Evolutionary conservation across 148 eudicot genomes (phyloP).

Genomic region (Vaccinium corymbosum): DNA sequence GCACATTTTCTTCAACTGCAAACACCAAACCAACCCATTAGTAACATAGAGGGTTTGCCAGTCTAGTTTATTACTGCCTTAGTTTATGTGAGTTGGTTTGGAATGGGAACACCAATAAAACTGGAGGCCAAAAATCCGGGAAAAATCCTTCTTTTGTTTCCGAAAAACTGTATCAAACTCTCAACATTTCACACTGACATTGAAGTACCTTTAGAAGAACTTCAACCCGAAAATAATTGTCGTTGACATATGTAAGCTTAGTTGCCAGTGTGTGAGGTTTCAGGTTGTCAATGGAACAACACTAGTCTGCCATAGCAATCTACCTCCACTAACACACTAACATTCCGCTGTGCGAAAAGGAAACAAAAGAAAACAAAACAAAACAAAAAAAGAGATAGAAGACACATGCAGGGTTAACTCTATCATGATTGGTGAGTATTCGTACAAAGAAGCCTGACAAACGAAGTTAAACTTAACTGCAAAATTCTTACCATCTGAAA

Average conservation of each 20-base stretch:
- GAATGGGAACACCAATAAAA: background rate
- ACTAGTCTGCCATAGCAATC: no score
- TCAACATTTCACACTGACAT: background rate
- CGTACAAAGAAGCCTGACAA: background rate
- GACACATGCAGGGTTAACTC: background rate
- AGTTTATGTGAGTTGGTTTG: background rate
- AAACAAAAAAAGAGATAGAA: no score
- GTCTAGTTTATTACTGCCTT: background rate
- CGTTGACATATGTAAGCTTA: background rate
- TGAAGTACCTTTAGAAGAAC: background rate
- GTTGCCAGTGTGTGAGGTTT: no score
- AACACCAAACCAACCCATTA: conserved; percentile 16
- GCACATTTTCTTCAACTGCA: conserved; percentile 89
- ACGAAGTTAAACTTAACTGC: background rate
- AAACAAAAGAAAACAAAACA: no score
- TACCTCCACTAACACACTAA: no score
- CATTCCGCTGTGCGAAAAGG: no score
- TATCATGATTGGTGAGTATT: background rate
- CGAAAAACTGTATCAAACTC: background rate
- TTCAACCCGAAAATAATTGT: background rate
- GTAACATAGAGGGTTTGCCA: background rate
- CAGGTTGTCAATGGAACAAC: no score
- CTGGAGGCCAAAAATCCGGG: background rate
- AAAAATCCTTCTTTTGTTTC: background rate
- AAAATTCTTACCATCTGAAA: background rate